Conservation (phyloP, 2,329 filamentous ascomycete species). For the Fusarium sp. region DNA sequence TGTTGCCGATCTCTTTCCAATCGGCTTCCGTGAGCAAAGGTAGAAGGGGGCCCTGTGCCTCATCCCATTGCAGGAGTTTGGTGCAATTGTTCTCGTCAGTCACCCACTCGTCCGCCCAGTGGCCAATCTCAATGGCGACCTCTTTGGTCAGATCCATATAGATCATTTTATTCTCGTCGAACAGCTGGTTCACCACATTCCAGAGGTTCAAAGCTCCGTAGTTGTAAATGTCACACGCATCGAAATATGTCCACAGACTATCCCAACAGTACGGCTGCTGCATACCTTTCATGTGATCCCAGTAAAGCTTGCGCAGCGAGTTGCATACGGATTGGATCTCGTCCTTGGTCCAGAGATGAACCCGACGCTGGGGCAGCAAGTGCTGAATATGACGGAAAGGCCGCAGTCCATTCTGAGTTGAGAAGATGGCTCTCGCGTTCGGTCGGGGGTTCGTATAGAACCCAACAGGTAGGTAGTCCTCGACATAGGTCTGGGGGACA, state of each 20-base stretch:
- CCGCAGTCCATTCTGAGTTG: conserved; percentile 53
- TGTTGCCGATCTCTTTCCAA: conserved; percentile 49
- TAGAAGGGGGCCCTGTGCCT: conserved; percentile 47
- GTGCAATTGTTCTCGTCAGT: conserved; percentile 47
- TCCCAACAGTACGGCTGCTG: conserved; percentile 53
- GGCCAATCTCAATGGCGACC: conserved; percentile 50
- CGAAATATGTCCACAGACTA: conserved; percentile 65
- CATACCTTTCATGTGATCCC: conserved; percentile 56
- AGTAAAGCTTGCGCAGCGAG: conserved; percentile 56
- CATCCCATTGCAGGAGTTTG: conserved; percentile 53
- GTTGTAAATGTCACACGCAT: conserved; percentile 63
- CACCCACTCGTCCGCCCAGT: conserved; percentile 58
- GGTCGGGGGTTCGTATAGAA: conserved; percentile 57
- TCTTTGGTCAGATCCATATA: conserved; percentile 46
- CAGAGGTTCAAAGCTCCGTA: conserved; percentile 65
- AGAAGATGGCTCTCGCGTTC: conserved; percentile 57
- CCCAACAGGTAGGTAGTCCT: conserved; percentile 54
- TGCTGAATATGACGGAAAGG: conserved; percentile 51
- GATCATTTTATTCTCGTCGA: conserved; percentile 58
- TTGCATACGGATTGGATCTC: conserved; percentile 59
- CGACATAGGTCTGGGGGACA: conserved; percentile 52
- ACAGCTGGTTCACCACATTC: conserved; percentile 61
- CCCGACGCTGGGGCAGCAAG: conserved; percentile 48
- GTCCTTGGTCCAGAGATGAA: conserved; percentile 58
- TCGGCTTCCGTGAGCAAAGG: conserved; percentile 49